Evolutionary conservation across 1,284 basidiomycete species (phyloP), one percentile per base, ranked within the genome.

Genomic region (Inonotus hispidus): DNA sequence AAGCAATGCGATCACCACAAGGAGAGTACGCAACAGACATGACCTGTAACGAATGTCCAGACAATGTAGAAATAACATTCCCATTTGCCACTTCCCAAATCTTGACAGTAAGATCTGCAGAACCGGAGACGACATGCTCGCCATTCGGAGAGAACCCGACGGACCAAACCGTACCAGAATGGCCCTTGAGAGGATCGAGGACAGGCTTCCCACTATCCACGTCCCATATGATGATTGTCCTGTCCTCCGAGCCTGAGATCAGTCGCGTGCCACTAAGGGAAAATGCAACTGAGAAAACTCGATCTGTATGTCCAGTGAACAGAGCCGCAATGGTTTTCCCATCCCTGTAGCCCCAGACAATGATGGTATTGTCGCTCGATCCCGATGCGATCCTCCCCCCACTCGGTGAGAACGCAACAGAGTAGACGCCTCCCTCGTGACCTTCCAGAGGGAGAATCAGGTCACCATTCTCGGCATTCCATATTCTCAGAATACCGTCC

Each of bases 201-300:
- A 19, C 1, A 21, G 32, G 23, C 11, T 23, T 21, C 23, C 46
- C 46, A 49, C 46, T 49, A 5, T 14, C 23, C 21, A 29, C 46
- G 37, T 56, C 39, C 55, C 38, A 21, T 7, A 56, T 21, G 6
- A 16, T 37, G n/a, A 56, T 27, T n/a, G 55, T 41, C 38, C 1
- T 8, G 54, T 64, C 50, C 27, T 13, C 8, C 16, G 68, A 68
- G 37, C 60, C 65, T 14, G 68, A 68, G 32, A 63, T 57, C 45
- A 70, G 39, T 5, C 50, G 54, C 35, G 41, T 62, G 21, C 66
- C 65, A 21, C 23, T 14, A 25, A 19, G 23, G 7, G 46, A 49
- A 27, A 49, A 49, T 6, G 46, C 46, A 25, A 49, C 46, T 11
- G 46, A 49, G 13, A 7, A 8, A 29, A 49, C 46, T 49, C 23